phyloP scores from a whole-genome alignment of 2,329 filamentous ascomycete species.

The Beauveria brongniartii region DNA sequence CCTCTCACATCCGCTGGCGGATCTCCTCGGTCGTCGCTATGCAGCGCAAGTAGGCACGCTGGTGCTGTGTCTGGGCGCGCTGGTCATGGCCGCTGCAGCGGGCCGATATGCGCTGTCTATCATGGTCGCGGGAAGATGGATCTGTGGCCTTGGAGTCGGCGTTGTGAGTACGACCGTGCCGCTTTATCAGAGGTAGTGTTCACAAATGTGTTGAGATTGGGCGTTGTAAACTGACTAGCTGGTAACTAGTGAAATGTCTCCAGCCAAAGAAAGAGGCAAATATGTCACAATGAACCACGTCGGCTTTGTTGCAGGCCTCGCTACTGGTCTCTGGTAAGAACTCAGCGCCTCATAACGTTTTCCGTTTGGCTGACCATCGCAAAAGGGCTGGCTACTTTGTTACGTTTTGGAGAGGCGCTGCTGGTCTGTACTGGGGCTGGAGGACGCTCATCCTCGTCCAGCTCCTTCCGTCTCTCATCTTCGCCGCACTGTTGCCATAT shows the following conservation, averaged over 20 bases:
- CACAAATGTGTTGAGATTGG: background rate
- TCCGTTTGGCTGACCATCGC: too few species aligned
- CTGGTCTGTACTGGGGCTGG: conserved; percentile 43
- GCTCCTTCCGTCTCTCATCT: conserved; percentile 41
- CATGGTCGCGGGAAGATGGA: conserved; percentile 43
- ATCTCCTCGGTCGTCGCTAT: conserved; percentile 42
- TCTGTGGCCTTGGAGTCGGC: conserved; percentile 45
- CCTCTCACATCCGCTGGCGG: conserved; percentile 42
- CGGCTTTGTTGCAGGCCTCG: conserved; percentile 47
- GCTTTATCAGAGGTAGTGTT: conserved; percentile 43
- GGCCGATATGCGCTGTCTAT: conserved; percentile 33
- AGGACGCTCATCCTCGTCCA: conserved; percentile 44
- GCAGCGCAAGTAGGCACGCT: conserved; percentile 40
- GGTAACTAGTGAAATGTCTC: conserved; percentile 45
- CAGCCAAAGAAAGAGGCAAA: conserved; percentile 43
- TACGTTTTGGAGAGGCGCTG: conserved; percentile 40
- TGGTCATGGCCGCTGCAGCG: conserved; percentile 36
- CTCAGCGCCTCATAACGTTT: too few species aligned
- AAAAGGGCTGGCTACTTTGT: conserved; percentile 45
- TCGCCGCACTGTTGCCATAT: conserved; percentile 41
- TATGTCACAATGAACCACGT: conserved; percentile 53
- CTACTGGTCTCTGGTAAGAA: conserved; percentile 44
- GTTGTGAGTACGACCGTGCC: conserved; percentile 49
- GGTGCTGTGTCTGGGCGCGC: conserved; percentile 39
- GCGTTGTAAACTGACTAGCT: background rate